Evolutionary conservation across 164 flowering plant genomes (phyloP).

Genomic region (Stephania cephalantha): DNA sequence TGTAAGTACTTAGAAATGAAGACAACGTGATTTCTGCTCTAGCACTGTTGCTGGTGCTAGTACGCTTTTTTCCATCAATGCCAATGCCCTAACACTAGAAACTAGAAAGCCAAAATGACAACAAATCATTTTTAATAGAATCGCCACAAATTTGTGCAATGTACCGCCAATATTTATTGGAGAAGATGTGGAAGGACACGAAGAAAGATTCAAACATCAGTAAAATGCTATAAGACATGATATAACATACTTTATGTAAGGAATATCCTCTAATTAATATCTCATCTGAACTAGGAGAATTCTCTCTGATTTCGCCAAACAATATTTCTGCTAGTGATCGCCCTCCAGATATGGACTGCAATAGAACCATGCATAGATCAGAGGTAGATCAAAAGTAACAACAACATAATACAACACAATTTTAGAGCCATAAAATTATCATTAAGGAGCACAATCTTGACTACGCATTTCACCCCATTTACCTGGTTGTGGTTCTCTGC

Average conservation of each 20-base stretch:
- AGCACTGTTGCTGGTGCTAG: neutral
- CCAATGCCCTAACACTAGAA: too few species aligned
- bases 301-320: slow-evolving; percentile 45
- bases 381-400: neutral
- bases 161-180: too few species aligned
- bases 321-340: slow-evolving; percentile 82
- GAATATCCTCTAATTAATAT: slow-evolving; percentile 61
- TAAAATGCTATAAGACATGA: neutral
- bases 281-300: slow-evolving; percentile 29
- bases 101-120: too few species aligned
- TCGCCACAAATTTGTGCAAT: too few species aligned
- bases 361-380: slow-evolving; percentile 7
- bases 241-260: slow-evolving; percentile 59
- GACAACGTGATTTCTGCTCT: neutral
- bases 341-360: slow-evolving; percentile 94
- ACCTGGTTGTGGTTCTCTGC: slow-evolving; percentile 98
- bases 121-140: too few species aligned
- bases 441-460: neutral
- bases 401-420: neutral
- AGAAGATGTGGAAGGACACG: too few species aligned
- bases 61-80: too few species aligned
- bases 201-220: neutral
- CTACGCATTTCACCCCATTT: neutral
- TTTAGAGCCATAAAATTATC: neutral
- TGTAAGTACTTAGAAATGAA: neutral